Evolutionary conservation across 768 basidiomycete species (phyloP).

Genomic region (Pisolithus tinctorius): DNA sequence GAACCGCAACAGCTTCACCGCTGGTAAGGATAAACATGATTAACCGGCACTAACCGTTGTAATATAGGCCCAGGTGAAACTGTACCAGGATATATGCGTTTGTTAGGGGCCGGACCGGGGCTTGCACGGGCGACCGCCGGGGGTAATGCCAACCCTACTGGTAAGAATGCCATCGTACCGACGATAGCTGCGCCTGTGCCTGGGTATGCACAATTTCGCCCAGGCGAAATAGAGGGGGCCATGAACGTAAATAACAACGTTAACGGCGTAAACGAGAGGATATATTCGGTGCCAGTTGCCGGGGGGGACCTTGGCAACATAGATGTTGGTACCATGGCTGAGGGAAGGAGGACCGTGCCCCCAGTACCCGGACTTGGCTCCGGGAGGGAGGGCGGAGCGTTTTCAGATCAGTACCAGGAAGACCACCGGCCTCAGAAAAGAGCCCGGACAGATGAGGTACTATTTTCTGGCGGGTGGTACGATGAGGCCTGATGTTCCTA

Average conservation of each 20-base stretch:
- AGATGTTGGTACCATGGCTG: not conserved
- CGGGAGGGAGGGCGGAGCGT: slow-evolving; percentile 10
- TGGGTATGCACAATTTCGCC: slow-evolving; percentile 7
- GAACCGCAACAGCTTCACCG: not conserved
- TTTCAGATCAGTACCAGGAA: slow-evolving; percentile 1
- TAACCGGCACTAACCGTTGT: not conserved
- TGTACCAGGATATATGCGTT: slow-evolving; percentile 21
- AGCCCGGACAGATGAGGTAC: slow-evolving; percentile 15
- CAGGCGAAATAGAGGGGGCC: not conserved
- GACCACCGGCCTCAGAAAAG: slow-evolving; percentile 12
- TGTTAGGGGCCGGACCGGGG: slow-evolving; percentile 1
- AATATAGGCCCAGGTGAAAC: not conserved
- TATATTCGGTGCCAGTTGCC: slow-evolving; percentile 2
- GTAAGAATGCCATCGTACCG: too few relatives aligned
- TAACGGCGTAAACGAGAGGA: not conserved
- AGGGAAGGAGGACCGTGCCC: too few relatives aligned
- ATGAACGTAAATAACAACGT: not conserved
- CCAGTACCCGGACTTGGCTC: slow-evolving; percentile 4
- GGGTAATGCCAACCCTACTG: slow-evolving; percentile 1
- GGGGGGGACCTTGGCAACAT: slow-evolving; percentile 6
- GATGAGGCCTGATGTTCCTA: not conserved
- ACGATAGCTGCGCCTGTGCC: slow-evolving; percentile 15
- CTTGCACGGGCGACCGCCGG: not conserved
- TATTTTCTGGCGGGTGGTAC: not conserved
- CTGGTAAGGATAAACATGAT: not conserved